Evolutionary conservation across 352 stramenopile genomes (phyloP).

Genomic region (Globisporangium cystogenes): DNA sequence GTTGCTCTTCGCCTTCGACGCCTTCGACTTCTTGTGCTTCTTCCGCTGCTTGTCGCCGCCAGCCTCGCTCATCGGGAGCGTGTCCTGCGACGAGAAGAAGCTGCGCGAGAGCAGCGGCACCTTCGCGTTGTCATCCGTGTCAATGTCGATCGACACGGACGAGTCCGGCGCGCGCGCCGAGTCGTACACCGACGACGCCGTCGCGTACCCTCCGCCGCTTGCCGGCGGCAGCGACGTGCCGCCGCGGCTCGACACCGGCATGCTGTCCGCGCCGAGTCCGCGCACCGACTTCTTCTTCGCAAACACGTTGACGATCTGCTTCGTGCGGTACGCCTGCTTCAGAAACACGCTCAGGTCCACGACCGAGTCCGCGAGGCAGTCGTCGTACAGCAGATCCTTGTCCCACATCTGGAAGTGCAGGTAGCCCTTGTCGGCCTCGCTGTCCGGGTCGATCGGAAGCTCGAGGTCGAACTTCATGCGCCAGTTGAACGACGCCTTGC

Average conservation of each 20-base stretch:
- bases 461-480: conserved; percentile 92
- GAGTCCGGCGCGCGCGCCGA: conserved; percentile 7
- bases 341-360: conserved; percentile 61
- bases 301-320: conserved; percentile 66
- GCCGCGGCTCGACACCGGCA: conserved; percentile 23
- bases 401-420: conserved; percentile 81
- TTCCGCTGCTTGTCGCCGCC: background rate
- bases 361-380: conserved; percentile 71
- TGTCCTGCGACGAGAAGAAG: conserved; percentile 13
- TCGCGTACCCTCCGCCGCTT: conserved; percentile 6
- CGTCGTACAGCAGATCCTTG: conserved; percentile 70
- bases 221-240: conserved; percentile 6
- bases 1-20: conserved; percentile 43
- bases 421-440: conserved; percentile 59
- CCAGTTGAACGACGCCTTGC: conserved; percentile 94
- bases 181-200: conserved; percentile 14
- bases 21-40: conserved; percentile 18
- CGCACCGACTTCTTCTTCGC: conserved; percentile 60
- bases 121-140: conserved; percentile 19
- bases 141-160: conserved; percentile 10
- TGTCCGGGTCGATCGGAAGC: conserved; percentile 65
- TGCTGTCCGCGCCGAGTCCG: conserved; percentile 26
- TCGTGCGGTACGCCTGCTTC: conserved; percentile 64
- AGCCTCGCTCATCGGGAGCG: conserved; percentile 3
- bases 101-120: conserved; percentile 6